These are phyloP conservation scores for Trichoderma pleuroti DNA, from an alignment of 2,329 filamentous ascomycete genomes.

Conservation along the genomic window DNA sequence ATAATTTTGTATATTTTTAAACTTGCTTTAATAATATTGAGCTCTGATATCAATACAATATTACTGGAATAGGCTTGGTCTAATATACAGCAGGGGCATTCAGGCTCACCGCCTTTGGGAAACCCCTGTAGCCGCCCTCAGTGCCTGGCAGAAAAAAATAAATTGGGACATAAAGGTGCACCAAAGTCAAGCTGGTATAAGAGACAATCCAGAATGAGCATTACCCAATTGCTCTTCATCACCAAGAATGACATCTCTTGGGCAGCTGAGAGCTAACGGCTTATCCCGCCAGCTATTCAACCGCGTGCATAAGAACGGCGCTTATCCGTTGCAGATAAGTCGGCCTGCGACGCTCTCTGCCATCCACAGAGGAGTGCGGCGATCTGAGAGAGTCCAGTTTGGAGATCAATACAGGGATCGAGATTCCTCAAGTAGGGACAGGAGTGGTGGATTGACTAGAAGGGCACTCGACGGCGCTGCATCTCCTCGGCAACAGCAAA, in stretches of 20 bases:
- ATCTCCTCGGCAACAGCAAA: conserved; percentile 35
- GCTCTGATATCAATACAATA: no score
- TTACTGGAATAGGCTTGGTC: no score
- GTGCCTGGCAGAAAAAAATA: conserved; percentile 29
- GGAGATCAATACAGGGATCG: conserved; percentile 22
- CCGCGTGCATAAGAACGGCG: not conserved
- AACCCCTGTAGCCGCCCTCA: conserved; percentile 15
- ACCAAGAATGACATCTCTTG: conserved; percentile 28
- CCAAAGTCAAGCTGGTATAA: not conserved
- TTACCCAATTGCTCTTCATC: conserved; percentile 19
- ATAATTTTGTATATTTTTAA: no score
- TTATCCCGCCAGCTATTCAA: conserved; percentile 22
- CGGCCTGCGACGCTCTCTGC: conserved; percentile 53
- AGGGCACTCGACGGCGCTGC: conserved; percentile 31
- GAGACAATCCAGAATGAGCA: not conserved
- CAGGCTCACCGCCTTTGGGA: conserved; percentile 24
- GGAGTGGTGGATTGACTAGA: conserved; percentile 25
- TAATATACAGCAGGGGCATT: not conserved
- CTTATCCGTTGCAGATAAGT: conserved; percentile 19
- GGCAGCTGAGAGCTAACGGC: conserved; percentile 25
- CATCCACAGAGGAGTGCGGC: conserved; percentile 63
- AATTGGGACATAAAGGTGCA: not conserved
- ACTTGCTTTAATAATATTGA: no score
- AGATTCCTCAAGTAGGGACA: conserved; percentile 20
- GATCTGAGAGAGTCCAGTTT: conserved; percentile 38